Base-by-base conservation (phyloP, 768 basidiomycete species). In the Boletus sp. region DNA sequence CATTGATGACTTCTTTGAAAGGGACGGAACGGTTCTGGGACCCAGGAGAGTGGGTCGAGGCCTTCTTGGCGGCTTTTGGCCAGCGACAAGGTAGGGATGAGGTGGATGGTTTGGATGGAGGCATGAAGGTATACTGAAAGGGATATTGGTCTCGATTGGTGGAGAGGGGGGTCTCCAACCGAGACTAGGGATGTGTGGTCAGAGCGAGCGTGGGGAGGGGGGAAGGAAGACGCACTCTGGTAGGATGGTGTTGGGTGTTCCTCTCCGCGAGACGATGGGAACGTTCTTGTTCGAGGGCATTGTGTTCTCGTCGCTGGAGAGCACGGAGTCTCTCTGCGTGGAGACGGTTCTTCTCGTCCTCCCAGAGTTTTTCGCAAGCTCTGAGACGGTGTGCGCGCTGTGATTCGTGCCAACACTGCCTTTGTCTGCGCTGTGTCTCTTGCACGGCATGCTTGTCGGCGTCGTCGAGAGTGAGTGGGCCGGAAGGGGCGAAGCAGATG, bases 1-100 rank as follows among this genome's bases (percentile, higher is more conserved):
- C 77, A 42, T 64, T 64, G 41, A 83, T 68, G 47, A 86, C 83
- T 34, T 83, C 81, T 46, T 75, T 74, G 66, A 86, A 85, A 1
- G 80, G 67, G 11, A 86, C 77, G 7, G 75, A 60, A 21, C 73
- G 72, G 21, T 73, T 66, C 10, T 34, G 57, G 35, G 47, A 56
- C 4, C 52, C 59, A 23, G 67, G 23, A 1, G 66, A 55, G 25
- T 42, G 46, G 4, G 41, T 8, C 21, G 43, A 25, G 17, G 29
- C 7, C 41, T 56, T 58, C 48, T 60, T 64, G 39, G 38, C 15
- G 3, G 56, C 8, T 29, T 55, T 47, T 56, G 69, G 33, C 4
- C 55, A 50, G 58, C 63, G 59, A 57, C 50, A 53, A 42, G 59
- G 64, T 45, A 59, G 59, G 47, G 51, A 61, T 30, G 53, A 62